phyloP scores from a whole-genome alignment of 2,329 filamentous ascomycete genomes.

The Escovopsis sp. region DNA sequence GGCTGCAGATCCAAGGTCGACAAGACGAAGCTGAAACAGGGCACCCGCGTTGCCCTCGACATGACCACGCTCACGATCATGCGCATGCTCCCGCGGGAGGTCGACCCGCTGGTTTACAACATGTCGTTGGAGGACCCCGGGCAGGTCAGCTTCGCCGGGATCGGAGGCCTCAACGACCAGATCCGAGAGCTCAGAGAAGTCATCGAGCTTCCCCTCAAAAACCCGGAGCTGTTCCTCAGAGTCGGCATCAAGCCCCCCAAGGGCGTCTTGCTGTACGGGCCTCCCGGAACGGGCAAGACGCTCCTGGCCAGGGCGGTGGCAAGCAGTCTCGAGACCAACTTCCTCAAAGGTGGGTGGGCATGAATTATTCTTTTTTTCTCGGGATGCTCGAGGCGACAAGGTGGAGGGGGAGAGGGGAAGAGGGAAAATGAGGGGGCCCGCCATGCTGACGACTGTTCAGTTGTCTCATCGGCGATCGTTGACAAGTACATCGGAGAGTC shows the following conservation, averaged over 20 bases:
- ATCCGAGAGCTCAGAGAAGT: slow-evolving; percentile 95
- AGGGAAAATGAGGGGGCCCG: too few species aligned
- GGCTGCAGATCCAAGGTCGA: slow-evolving; percentile 98
- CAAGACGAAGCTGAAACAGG: slow-evolving; percentile 93
- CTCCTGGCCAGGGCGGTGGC: slow-evolving; percentile 87
- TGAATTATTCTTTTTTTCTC: too few species aligned
- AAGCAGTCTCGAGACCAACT: slow-evolving; percentile 94
- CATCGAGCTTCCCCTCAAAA: slow-evolving; percentile 95
- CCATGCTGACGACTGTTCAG: slow-evolving; percentile 29
- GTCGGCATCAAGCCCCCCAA: slow-evolving; percentile 99
- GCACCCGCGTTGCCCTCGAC: slow-evolving; percentile 89
- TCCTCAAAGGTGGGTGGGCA: slow-evolving; percentile 64
- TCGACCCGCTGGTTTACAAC: slow-evolving; percentile 97
- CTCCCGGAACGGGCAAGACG: slow-evolving; percentile 94
- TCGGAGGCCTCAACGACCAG: slow-evolving; percentile 95
- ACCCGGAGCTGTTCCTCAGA: slow-evolving; percentile 90
- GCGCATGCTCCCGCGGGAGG: slow-evolving; percentile 97
- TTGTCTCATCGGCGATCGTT: slow-evolving; percentile 96
- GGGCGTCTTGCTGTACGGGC: slow-evolving; percentile 89
- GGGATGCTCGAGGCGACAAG: too few species aligned
- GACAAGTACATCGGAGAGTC: slow-evolving; percentile 99
- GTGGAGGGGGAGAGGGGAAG: too few species aligned
- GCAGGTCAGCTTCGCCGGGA: slow-evolving; percentile 93
- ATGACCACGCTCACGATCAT: slow-evolving; percentile 99
- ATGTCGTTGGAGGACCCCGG: slow-evolving; percentile 98